Evolutionary conservation across 2,329 filamentous ascomycete species (phyloP).

Genomic region (Fragosphaeria purpurea): DNA sequence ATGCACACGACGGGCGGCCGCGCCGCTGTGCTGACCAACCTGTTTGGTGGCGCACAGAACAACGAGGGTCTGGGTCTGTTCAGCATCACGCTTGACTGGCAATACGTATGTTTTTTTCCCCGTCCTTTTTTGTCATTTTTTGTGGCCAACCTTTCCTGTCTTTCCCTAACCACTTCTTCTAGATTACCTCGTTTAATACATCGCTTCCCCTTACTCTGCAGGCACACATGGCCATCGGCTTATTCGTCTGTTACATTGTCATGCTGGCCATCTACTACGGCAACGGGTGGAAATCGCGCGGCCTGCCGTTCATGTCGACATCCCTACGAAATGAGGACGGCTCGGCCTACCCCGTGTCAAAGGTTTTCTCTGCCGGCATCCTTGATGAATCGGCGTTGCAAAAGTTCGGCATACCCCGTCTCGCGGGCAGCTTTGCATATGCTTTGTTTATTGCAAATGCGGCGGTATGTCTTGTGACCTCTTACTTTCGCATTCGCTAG

Average conservation of each 20-base stretch:
- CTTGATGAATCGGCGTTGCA: conserved; percentile 32
- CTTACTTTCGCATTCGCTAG: neutral
- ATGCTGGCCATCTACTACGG: conserved; percentile 44
- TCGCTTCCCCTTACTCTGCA: conserved; percentile 43
- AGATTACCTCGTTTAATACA: conserved; percentile 45
- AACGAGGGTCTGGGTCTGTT: conserved; percentile 44
- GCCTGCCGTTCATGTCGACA: conserved; percentile 46
- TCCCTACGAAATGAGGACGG: conserved; percentile 31
- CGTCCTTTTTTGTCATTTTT: neutral
- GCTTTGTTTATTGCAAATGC: conserved; percentile 47
- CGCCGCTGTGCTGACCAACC: conserved; percentile 31
- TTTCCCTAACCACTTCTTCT: neutral
- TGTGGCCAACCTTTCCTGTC: neutral
- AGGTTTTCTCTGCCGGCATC: conserved; percentile 30
- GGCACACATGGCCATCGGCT: conserved; percentile 34
- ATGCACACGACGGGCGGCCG: conserved; percentile 39
- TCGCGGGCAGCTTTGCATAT: conserved; percentile 41
- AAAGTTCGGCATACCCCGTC: conserved; percentile 33
- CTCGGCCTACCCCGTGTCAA: conserved; percentile 26
- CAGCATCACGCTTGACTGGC: conserved; percentile 43
- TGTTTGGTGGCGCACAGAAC: conserved; percentile 41
- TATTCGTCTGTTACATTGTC: conserved; percentile 35
- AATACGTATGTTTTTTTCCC: conserved; percentile 32
- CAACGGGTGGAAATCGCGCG: conserved; percentile 35
- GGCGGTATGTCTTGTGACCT: conserved; percentile 29